phyloP scores from a whole-genome alignment of 1,139 yeast genomes.

The Saccharomyces hybrid region DNA sequence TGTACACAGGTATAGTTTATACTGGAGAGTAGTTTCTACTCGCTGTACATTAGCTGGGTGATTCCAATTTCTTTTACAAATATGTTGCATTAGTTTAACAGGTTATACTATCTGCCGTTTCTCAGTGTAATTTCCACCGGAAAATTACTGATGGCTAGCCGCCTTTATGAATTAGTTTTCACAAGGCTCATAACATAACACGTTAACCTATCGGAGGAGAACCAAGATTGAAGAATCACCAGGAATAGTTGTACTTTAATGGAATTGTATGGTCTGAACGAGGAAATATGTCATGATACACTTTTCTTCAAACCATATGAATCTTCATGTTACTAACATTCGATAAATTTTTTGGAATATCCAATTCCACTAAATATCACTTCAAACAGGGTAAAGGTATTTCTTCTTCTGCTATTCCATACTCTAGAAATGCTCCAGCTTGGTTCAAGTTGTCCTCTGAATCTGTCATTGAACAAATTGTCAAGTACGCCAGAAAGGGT shows the following conservation, averaged over 20 bases:
- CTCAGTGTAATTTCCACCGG: not conserved
- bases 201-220: not conserved
- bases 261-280: not conserved
- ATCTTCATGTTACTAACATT: not conserved
- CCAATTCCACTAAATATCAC: conserved; percentile 33
- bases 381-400: conserved; percentile 90
- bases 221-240: not conserved
- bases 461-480: conserved; percentile 94
- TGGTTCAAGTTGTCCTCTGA: conserved; percentile 98
- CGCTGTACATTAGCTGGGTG: conserved; percentile 31
- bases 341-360: not conserved
- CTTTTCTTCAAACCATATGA: not conserved
- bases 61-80: conserved; percentile 22
- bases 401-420: conserved; percentile 98
- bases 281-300: not conserved
- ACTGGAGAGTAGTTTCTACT: conserved; percentile 10
- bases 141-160: not conserved
- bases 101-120: not conserved
- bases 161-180: not conserved
- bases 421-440: conserved; percentile 97
- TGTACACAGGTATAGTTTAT: conserved; percentile 16
- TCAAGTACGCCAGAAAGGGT: conserved; percentile 99
- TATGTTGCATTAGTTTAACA: not conserved
- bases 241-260: not conserved
- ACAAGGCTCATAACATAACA: not conserved